Conservation (phyloP, 768 basidiomycete species). For the Pleurotus cornucopiae region DNA sequence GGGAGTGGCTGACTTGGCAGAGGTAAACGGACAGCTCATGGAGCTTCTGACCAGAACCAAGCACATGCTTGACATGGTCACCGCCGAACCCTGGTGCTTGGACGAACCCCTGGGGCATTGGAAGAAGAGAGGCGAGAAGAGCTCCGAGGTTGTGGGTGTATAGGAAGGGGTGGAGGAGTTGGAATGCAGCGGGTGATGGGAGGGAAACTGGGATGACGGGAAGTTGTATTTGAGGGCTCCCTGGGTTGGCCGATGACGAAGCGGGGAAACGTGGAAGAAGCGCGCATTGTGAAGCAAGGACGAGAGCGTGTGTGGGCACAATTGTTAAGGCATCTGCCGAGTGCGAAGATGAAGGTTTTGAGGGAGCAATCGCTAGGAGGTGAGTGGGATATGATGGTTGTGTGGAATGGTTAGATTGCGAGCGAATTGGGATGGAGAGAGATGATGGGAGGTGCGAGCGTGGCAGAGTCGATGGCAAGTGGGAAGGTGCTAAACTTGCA, state of each 20-base stretch:
- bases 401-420: constrained; percentile 14
- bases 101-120: constrained; percentile 44
- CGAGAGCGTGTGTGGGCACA: constrained; percentile 59
- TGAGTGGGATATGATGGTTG: constrained; percentile 47
- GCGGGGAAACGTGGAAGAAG: constrained; percentile 48
- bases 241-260: constrained; percentile 17
- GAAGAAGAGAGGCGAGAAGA: constrained; percentile 64
- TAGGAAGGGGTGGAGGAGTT: constrained; percentile 59
- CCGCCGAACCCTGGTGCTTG: constrained; percentile 18
- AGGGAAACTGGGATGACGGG: constrained; percentile 70
- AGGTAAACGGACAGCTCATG: constrained; percentile 55
- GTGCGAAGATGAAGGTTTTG: constrained; percentile 23
- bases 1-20: constrained; percentile 39
- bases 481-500: constrained; percentile 45
- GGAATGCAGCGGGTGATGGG: constrained; percentile 68
- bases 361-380: constrained; percentile 51
- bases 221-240: constrained; percentile 32
- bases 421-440: constrained; percentile 44
- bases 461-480: constrained; percentile 63
- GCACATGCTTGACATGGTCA: constrained; percentile 28
- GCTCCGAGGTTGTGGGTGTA: constrained; percentile 59
- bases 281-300: constrained; percentile 59
- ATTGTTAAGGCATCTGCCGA: constrained; percentile 41
- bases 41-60: constrained; percentile 46
- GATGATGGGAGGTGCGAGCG: constrained; percentile 57